Evolutionary conservation across 495 filamentous ascomycete species (phyloP).

Genomic region (Xylaria telfairii): DNA sequence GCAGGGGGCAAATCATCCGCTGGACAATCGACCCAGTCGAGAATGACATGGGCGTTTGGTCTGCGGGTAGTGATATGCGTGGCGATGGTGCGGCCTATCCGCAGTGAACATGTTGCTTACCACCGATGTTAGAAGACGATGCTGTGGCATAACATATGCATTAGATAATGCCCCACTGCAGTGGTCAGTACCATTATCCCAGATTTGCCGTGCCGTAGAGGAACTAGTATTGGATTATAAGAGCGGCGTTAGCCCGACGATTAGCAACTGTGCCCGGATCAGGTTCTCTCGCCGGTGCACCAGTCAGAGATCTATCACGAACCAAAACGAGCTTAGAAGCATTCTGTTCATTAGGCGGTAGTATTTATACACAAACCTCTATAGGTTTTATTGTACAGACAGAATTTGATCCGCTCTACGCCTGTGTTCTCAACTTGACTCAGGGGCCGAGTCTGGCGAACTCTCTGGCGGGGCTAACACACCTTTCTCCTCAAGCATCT

Average conservation of each 20-base stretch:
- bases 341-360: constrained; percentile 11
- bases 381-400: constrained; percentile 21
- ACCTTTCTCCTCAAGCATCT: constrained; percentile 86
- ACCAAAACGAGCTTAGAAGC: neutral
- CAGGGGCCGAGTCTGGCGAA: constrained; percentile 7
- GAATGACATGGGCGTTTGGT: constrained; percentile 69
- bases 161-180: neutral
- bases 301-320: neutral
- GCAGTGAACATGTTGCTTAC: constrained; percentile 19
- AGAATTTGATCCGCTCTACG: neutral
- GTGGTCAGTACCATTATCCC: neutral
- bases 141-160: neutral
- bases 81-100: constrained; percentile 80
- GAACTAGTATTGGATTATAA: no score
- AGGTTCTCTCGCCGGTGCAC: neutral
- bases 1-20: constrained; percentile 87
- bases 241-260: neutral
- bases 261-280: neutral
- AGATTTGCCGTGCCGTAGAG: neutral
- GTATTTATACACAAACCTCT: constrained; percentile 20
- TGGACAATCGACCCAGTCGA: constrained; percentile 69
- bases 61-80: constrained; percentile 84
- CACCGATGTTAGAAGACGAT: neutral
- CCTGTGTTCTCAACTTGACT: constrained; percentile 24
- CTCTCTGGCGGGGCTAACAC: constrained; percentile 62